Percentiles rank a stretch among this genome's conserved stretches.
phyloP scores from a whole-genome alignment of 1,284 basidiomycete genomes.

The Spongispora temasekensis region DNA sequence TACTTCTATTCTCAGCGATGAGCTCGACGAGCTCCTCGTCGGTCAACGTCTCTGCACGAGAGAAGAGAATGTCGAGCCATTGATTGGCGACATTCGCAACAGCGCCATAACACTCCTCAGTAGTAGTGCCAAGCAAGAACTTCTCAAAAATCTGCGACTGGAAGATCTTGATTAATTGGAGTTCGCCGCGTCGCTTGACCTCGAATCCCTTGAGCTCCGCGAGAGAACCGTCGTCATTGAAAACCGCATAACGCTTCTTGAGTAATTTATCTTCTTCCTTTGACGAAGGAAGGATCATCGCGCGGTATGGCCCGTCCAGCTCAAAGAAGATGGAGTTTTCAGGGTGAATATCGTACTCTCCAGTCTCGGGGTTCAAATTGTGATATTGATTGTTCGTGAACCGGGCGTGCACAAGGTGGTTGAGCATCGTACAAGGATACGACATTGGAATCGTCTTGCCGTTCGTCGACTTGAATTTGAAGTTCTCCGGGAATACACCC shows the following conservation, averaged over 20 bases:
- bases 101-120: conserved; percentile 93
- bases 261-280: conserved; percentile 99
- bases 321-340: conserved; percentile 99
- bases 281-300: conserved; percentile 98
- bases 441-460: conserved; percentile 92
- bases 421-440: conserved; percentile 99
- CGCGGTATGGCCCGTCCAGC: conserved; percentile 96
- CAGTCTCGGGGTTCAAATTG: conserved; percentile 83
- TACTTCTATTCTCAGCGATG: conserved; percentile 98
- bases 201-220: conserved; percentile 99
- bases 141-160: conserved; percentile 99
- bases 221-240: conserved; percentile 96
- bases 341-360: conserved; percentile 85
- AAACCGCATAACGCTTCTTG: conserved; percentile 99
- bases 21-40: conserved; percentile 97
- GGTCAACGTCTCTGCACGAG: conserved; percentile 78
- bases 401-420: conserved; percentile 93
- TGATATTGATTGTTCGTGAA: conserved; percentile 99
- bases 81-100: conserved; percentile 95
- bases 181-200: conserved; percentile 96
- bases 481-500: conserved; percentile 97
- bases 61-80: conserved; percentile 96
- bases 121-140: conserved; percentile 91
- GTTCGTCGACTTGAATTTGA: conserved; percentile 88
- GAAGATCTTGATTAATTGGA: conserved; percentile 99